These are phyloP conservation scores for Cinnamomum micranthum DNA, from an alignment of 164 flowering plant genomes.

Conservation along the genomic window DNA sequence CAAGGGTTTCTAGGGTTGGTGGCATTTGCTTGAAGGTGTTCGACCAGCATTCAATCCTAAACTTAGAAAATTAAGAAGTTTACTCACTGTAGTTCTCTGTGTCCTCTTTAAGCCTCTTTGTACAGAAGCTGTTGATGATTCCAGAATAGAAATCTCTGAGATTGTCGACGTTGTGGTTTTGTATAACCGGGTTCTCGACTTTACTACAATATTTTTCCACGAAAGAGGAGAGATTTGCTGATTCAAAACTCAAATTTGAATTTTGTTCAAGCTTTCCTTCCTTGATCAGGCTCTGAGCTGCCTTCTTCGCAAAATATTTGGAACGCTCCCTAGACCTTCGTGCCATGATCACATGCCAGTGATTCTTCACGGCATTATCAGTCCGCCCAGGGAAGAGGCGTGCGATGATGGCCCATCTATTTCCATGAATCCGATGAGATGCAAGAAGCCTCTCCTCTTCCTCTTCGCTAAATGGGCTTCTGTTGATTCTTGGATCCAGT, in stretches of 20 bases:
- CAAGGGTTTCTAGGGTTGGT: not conserved
- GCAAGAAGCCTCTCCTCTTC: constrained; percentile 64
- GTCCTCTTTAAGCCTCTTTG: constrained; percentile 10
- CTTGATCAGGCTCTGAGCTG: constrained; percentile 20
- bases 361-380: constrained; percentile 74
- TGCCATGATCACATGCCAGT: constrained; percentile 73
- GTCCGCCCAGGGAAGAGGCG: constrained; percentile 66
- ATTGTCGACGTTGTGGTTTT: constrained; percentile 7
- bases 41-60: not conserved
- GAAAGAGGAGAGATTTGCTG: constrained; percentile 17
- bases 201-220: constrained; percentile 12
- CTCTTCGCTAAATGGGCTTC: constrained; percentile 65
- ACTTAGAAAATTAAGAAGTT: not conserved
- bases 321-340: constrained; percentile 45
- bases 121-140: not conserved
- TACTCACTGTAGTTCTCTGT: not conserved
- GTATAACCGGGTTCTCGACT: constrained; percentile 11
- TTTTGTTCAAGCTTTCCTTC: constrained; percentile 12
- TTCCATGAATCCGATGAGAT: constrained; percentile 61
- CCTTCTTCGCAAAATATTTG: constrained; percentile 30
- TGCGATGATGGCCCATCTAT: constrained; percentile 61
- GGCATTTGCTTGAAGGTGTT: not conserved
- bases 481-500: constrained; percentile 59
- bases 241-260: constrained; percentile 1
- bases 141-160: constrained; percentile 9